Percentiles rank a stretch among this genome's conserved stretches.
Evolutionary conservation across 2,329 filamentous ascomycete species (phyloP).

Genomic region (Anisogramma anomala): DNA sequence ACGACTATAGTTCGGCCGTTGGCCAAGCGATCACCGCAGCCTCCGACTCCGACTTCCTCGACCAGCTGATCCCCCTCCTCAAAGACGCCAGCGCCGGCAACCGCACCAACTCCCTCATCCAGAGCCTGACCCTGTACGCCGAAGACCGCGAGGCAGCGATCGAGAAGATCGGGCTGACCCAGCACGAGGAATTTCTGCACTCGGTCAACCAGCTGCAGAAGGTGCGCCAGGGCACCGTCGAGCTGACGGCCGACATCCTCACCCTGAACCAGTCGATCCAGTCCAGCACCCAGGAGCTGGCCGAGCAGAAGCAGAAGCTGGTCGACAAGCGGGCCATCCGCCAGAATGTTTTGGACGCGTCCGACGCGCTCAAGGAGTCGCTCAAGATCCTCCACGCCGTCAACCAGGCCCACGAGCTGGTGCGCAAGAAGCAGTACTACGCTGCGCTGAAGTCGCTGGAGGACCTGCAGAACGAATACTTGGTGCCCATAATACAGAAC

Average conservation of each 20-base stretch:
- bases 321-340: conserved; percentile 86
- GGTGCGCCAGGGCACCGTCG: conserved; percentile 81
- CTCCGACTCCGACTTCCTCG: conserved; percentile 86
- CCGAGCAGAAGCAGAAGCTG: conserved; percentile 84
- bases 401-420: conserved; percentile 85
- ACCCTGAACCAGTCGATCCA: conserved; percentile 91
- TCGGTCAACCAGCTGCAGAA: conserved; percentile 90
- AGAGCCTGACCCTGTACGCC: conserved; percentile 70
- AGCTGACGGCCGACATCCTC: conserved; percentile 80
- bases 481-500: conserved; percentile 58
- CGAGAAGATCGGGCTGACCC: conserved; percentile 85
- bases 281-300: conserved; percentile 83
- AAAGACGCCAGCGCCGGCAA: conserved; percentile 76
- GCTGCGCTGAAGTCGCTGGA: conserved; percentile 86
- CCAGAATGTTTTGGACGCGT: conserved; percentile 91
- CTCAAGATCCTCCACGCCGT: conserved; percentile 84
- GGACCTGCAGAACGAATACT: conserved; percentile 89
- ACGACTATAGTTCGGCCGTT: conserved; percentile 21
- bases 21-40: too few relatives aligned
- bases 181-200: conserved; percentile 90
- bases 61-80: conserved; percentile 87
- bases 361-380: conserved; percentile 78
- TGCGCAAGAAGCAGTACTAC: conserved; percentile 91
- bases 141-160: conserved; percentile 83
- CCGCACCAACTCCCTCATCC: conserved; percentile 60